Base-by-base conservation (phyloP, 2,329 filamentous ascomycete genomes). In the Verticillium tricorpus region DNA sequence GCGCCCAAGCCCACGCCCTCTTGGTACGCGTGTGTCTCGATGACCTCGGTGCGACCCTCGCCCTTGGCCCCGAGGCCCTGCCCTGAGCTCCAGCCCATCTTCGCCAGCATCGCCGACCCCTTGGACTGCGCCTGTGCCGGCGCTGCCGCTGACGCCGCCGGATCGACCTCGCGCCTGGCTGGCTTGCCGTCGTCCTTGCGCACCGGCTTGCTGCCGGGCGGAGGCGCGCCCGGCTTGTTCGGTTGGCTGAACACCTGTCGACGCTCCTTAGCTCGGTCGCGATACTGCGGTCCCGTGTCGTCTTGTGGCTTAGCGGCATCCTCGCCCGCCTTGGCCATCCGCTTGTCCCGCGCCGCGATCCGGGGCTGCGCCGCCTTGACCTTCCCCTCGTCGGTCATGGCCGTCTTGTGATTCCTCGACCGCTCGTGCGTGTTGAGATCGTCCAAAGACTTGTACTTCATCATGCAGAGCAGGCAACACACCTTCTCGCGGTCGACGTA, bases 1-100 rank as follows among this genome's bases (percentile, higher is more conserved):
- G 88, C 89, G 0, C 89, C 89, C 17, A 92, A 75, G 1, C 89
- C 89, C 1, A 90, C 89, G 19, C 89, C 89, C 17, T 87, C 83
- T 22, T 84, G 80, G 71, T 91, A 92, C 9, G 87, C 82, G 59
- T 85, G 82, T 14, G 87, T 87, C 34, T 82, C 81, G 60, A 91
- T 85, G 4, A 85, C 86, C 58, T 88, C 83, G 0, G 84, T 89
- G 54, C 85, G 80, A 0, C 89, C 89, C 6, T 81, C 81, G 6
- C 85, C 86, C 56, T 83, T 81, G 0, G 83, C 86, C 2, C 89
- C 89, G 4, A 91, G 77, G 0, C 89, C 88, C 61, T 82, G 80
- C 9, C 89, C 89, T 1, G 81, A 78, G 25, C 78, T 85, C 88
- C 88, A 91, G 31, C 89, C 89, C 85, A 90, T 89, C 77, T 91